A percentile compares a stretch with the other conserved stretches of the same genome.
These are phyloP conservation scores for Magnusiomyces magnusii DNA, from an alignment of 1,139 yeast species.

Conservation along the genomic window DNA sequence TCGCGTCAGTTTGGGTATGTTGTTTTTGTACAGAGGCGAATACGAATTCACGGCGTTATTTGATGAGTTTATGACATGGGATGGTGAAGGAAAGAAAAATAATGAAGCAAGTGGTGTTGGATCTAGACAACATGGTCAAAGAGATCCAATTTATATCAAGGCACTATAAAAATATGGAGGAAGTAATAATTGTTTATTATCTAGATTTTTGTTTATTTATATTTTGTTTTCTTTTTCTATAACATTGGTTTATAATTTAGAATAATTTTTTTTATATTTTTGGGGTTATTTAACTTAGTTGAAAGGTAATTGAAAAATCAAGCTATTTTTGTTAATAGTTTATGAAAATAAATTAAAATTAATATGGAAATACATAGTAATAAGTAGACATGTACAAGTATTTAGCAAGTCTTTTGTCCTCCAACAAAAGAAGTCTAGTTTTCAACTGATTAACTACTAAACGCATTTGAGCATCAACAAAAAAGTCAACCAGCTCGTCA, in stretches of 20 bases:
- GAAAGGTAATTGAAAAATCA: too few relatives aligned
- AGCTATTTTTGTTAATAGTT: not conserved
- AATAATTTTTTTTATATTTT: too few relatives aligned
- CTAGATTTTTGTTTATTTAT: not conserved
- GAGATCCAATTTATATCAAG: constrained; percentile 32
- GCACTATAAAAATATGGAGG: constrained; percentile 18
- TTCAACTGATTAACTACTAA: not conserved
- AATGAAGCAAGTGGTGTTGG: constrained; percentile 2
- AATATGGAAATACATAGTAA: not conserved
- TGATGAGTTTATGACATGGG: constrained; percentile 36
- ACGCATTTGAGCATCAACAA: not conserved
- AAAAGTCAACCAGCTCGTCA: not conserved
- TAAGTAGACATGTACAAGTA: constrained; percentile 1
- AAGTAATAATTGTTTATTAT: not conserved
- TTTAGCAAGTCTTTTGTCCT: constrained; percentile 2
- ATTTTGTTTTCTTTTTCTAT: not conserved
- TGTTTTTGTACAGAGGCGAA: constrained; percentile 61
- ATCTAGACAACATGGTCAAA: constrained; percentile 29
- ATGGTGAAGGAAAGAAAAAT: not conserved
- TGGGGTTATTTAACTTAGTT: too few relatives aligned
- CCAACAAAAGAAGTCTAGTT: not conserved
- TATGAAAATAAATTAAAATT: not conserved
- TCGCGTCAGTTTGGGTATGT: constrained; percentile 45
- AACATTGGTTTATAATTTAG: not conserved
- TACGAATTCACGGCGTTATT: constrained; percentile 73